A percentile compares a stretch with the other conserved stretches of the same genome.
These are phyloP conservation scores for Pythium insidiosum DNA, from an alignment of 352 stramenopile species.

Conservation along the genomic window DNA sequence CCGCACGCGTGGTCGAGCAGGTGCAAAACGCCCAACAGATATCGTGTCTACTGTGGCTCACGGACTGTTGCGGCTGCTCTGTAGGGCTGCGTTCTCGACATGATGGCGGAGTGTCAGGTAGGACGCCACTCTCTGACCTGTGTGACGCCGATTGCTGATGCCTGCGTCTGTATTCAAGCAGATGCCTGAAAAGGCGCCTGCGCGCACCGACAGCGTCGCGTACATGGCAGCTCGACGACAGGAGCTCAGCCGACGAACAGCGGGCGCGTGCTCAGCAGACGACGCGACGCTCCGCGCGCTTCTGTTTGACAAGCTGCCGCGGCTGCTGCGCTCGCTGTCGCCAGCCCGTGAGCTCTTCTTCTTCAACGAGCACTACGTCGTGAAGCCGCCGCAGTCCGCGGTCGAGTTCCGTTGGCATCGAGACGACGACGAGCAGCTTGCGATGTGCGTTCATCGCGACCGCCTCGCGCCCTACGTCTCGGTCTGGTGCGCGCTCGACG, in stretches of 20 bases:
- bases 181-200: slow-evolving; percentile 23
- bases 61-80: slow-evolving; percentile 1
- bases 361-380: slow-evolving; percentile 78
- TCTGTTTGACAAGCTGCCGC: slow-evolving; percentile 35
- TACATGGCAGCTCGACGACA: slow-evolving; percentile 13
- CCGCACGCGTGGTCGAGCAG: slow-evolving; percentile 17
- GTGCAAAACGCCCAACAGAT: slow-evolving; percentile 4
- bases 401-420: slow-evolving; percentile 73
- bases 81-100: slow-evolving; percentile 49
- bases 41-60: not conserved
- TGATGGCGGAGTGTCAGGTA: slow-evolving; percentile 47
- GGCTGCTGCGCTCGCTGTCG: slow-evolving; percentile 2
- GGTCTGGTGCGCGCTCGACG: slow-evolving; percentile 58
- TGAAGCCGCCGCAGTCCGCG: slow-evolving; percentile 43
- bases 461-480: slow-evolving; percentile 48
- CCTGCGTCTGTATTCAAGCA: slow-evolving; percentile 6
- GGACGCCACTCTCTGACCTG: not conserved
- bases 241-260: slow-evolving; percentile 8
- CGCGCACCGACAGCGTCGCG: not conserved
- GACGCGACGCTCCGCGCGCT: slow-evolving; percentile 12
- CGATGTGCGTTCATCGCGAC: slow-evolving; percentile 54
- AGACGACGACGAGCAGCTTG: slow-evolving; percentile 67
- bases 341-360: slow-evolving; percentile 21
- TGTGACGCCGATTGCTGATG: not conserved
- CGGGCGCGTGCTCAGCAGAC: not conserved